These are phyloP conservation scores for Xylaria polymorpha DNA, from an alignment of 2,329 filamentous ascomycete genomes.

Conservation along the genomic window DNA sequence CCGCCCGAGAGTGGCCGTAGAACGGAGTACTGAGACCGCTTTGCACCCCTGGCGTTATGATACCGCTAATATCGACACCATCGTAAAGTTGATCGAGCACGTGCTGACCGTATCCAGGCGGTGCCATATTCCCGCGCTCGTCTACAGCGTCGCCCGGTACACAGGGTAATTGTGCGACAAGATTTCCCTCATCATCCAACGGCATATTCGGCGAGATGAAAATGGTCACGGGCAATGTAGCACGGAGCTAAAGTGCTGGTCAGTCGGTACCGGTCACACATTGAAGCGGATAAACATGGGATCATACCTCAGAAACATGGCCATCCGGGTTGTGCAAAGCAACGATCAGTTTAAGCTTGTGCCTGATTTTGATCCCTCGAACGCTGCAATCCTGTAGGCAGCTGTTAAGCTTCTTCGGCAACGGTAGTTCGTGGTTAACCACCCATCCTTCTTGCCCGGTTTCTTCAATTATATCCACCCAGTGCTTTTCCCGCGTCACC, in stretches of 20 bases:
- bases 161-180: constrained; percentile 71
- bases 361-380: constrained; percentile 88
- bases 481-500: constrained; percentile 69
- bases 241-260: constrained; percentile 71
- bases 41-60: constrained; percentile 72
- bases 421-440: constrained; percentile 69
- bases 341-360: constrained; percentile 92
- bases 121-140: constrained; percentile 69
- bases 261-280: constrained; percentile 29
- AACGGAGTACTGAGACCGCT: constrained; percentile 86
- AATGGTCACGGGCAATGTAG: constrained; percentile 88
- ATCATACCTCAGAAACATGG: constrained; percentile 84
- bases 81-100: constrained; percentile 91
- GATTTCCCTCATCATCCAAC: constrained; percentile 85
- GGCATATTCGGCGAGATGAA: constrained; percentile 96
- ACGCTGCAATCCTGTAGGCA: constrained; percentile 92
- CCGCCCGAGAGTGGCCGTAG: constrained; percentile 75
- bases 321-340: constrained; percentile 95
- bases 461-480: constrained; percentile 76
- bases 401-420: constrained; percentile 83
- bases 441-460: constrained; percentile 74
- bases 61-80: constrained; percentile 83
- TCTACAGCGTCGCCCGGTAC: constrained; percentile 58
- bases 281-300: constrained; percentile 4
- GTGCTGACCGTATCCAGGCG: constrained; percentile 93